These are phyloP conservation scores for Gnaphalium uliginosum DNA, from an alignment of 129 eudicot genomes.

Conservation along the genomic window DNA sequence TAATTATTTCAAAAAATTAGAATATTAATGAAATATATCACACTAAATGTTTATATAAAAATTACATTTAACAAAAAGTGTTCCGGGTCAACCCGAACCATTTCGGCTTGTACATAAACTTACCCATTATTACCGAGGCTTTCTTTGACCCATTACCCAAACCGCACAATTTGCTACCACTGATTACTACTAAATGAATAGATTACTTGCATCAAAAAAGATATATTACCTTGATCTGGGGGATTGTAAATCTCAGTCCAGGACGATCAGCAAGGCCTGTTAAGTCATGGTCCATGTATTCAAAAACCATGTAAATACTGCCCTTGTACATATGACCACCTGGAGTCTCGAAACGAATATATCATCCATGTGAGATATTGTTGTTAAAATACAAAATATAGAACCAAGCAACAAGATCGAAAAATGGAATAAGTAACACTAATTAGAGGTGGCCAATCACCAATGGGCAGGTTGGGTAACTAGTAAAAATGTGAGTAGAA, in stretches of 20 bases:
- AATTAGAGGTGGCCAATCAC: constrained; percentile 1
- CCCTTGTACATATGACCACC: constrained; percentile 84
- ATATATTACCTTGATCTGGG: constrained; percentile 76
- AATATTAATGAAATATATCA: background rate
- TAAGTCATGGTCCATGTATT: constrained; percentile 99
- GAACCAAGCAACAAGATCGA: constrained; percentile 5
- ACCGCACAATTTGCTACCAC: background rate
- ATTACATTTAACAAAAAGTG: background rate
- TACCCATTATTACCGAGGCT: background rate
- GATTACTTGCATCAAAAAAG: background rate
- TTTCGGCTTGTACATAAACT: background rate
- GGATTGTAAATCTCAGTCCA: constrained; percentile 83
- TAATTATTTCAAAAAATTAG: background rate
- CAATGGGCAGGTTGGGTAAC: background rate
- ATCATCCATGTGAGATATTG: constrained; percentile 20
- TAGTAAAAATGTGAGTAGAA: background rate
- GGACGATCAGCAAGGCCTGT: constrained; percentile 98
- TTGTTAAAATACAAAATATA: constrained; percentile 18
- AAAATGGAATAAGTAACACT: background rate
- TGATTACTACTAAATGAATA: background rate
- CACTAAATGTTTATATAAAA: background rate
- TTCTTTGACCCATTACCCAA: background rate
- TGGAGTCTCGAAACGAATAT: constrained; percentile 30
- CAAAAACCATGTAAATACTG: constrained; percentile 90
- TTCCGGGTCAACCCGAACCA: background rate